Evolutionary conservation across 2,329 filamentous ascomycete genomes (phyloP), one percentile per base, ranked within the genome.

Genomic region (Pseudogymnoascus sp.): DNA sequence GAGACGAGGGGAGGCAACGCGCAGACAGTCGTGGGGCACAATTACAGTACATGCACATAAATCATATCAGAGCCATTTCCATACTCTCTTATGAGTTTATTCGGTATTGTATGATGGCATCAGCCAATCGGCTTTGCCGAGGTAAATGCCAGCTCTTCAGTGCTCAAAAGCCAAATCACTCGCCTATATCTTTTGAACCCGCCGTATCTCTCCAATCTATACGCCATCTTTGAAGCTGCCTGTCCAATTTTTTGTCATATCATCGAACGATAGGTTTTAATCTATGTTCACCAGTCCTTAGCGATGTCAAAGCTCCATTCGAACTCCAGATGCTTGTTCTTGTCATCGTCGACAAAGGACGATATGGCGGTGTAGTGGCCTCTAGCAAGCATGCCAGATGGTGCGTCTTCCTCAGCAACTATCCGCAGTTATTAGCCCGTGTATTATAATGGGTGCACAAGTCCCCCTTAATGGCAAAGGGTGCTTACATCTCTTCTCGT

Each of bases 251-350:
- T 56, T 31, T 12, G 16, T 22, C 11, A 33, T 22, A 28, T 56
- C 50, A 56, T 56, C 6, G 10, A 56, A 33, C 28, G 16, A 56
- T 56, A 12, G 28, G 61, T 6, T 26, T 26, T 6, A 19, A 37
- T 16, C 46, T 60, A 26, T 61, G 35, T 61, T 69, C 87, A 90
- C 95, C 95, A 98, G 75, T 96, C 91, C 84, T 98, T 99, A 78
- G 89, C 84, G 75, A 99, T 96, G 74, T 97, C 90, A 73, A 99
- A 98, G 66, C 88, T 87, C 95, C 95, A 99, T 72, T 96, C 89
- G 76, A 99, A 99, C 75, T 89, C 83, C 67, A 99, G 82, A 78
- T 99, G 93, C 67, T 84, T 88, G 78, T 91, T 87, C 76, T 95
- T 89, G 79, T 99, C 95, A 72, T 99, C 95, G 75, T 99, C 95